These are phyloP conservation scores for Chrysoporthe austroafricana DNA, from an alignment of 2,329 filamentous ascomycete species.

Conservation along the genomic window DNA sequence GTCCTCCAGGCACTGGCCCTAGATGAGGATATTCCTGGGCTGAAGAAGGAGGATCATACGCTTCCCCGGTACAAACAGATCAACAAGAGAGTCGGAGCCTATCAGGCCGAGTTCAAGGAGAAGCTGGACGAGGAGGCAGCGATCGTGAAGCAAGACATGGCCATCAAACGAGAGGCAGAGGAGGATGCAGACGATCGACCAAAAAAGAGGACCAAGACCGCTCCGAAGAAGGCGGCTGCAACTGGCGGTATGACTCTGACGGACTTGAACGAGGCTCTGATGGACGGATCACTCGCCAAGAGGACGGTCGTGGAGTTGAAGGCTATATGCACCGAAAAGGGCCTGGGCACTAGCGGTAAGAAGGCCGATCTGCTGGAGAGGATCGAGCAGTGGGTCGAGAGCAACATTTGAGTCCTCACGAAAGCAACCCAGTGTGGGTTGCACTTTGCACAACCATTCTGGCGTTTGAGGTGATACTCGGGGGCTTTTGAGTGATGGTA, in stretches of 20 bases:
- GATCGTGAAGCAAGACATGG: constrained; percentile 42
- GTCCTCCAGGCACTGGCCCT: constrained; percentile 90
- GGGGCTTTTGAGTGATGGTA: not conserved
- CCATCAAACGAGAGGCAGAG: constrained; percentile 57
- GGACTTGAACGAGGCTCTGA: constrained; percentile 50
- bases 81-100: constrained; percentile 81
- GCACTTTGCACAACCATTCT: not conserved
- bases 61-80: constrained; percentile 86
- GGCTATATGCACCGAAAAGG: constrained; percentile 51
- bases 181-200: constrained; percentile 45
- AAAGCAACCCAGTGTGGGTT: not conserved
- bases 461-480: not conserved
- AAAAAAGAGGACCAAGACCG: constrained; percentile 50
- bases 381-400: constrained; percentile 60
- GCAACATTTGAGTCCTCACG: not conserved
- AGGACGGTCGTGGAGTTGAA: constrained; percentile 59
- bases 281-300: constrained; percentile 53
- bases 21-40: constrained; percentile 85
- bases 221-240: constrained; percentile 32
- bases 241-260: constrained; percentile 46
- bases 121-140: constrained; percentile 63
- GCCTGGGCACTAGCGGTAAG: constrained; percentile 52
- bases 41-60: constrained; percentile 72
- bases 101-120: constrained; percentile 77
- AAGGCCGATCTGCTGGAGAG: constrained; percentile 60